Conservation (phyloP, 2,329 filamentous ascomycete genomes). For the Pleurostoma richardsiae region DNA sequence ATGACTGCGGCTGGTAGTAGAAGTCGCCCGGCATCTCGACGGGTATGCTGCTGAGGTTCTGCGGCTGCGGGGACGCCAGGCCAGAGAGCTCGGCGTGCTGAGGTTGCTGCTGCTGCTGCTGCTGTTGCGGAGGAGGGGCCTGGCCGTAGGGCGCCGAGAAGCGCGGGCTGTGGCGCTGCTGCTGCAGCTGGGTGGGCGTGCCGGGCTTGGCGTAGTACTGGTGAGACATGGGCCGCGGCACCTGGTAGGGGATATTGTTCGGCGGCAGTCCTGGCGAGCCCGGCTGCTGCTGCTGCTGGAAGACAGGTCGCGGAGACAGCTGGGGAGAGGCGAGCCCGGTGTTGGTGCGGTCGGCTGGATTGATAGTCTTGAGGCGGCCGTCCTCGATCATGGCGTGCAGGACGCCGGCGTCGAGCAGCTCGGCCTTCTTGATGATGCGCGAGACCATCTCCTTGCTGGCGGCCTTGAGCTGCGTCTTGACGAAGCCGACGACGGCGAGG, state of each 20-base stretch:
- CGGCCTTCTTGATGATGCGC: slow-evolving; percentile 66
- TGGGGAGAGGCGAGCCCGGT: slow-evolving; percentile 6
- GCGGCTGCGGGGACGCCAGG: slow-evolving; percentile 7
- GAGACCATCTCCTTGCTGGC: slow-evolving; percentile 64
- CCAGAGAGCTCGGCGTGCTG: slow-evolving; percentile 33
- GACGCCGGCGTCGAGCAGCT: slow-evolving; percentile 60
- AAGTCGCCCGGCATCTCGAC: slow-evolving; percentile 44
- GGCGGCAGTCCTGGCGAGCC: neutral
- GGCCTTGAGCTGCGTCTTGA: slow-evolving; percentile 62
- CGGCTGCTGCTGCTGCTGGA: slow-evolving; percentile 2
- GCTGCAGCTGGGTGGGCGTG: slow-evolving; percentile 14
- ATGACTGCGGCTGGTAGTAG: slow-evolving; percentile 28
- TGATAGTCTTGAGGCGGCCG: slow-evolving; percentile 54
- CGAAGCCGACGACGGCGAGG: slow-evolving; percentile 57
- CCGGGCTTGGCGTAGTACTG: slow-evolving; percentile 23
- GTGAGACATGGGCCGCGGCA: slow-evolving; percentile 31
- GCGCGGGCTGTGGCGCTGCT: neutral
- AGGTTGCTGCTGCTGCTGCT: slow-evolving; percentile 13
- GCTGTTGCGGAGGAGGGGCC: slow-evolving; percentile 18
- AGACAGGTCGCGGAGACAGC: neutral
- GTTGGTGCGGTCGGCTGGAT: slow-evolving; percentile 44
- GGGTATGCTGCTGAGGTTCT: slow-evolving; percentile 8
- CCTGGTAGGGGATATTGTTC: slow-evolving; percentile 24
- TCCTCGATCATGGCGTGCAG: slow-evolving; percentile 64
- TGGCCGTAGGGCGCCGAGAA: slow-evolving; percentile 16